Base-by-base conservation (phyloP, 768 basidiomycete species). In the Dendrothele bispora region DNA sequence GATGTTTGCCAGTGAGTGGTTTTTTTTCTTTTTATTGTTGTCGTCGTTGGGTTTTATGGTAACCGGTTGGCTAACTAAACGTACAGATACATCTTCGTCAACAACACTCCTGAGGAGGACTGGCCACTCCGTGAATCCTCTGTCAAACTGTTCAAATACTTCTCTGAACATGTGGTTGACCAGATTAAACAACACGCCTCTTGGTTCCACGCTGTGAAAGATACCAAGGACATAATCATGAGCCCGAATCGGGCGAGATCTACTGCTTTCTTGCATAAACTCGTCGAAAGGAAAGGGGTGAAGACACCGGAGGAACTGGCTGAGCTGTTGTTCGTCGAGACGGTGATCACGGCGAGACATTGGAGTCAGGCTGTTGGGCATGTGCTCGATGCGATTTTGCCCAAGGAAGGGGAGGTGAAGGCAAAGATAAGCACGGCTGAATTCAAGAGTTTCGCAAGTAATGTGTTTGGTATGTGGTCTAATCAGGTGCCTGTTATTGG, bases 361-460 rank as follows among this genome's bases (percentile, higher is more conserved):
- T 84, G 79, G 65, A 80, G 82, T 1, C 71, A 80, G 42, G 72
- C 75, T 10, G 61, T 86, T 34, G 69, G 77, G 3, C 74, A 77
- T 45, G 72, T 84, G 20, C 68, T 88, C 40, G 69, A 85, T 56
- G 63, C 73, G 1, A 54, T 50, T 15, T 55, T 79, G 24, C 62
- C 65, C 25, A 48, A 53, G 22, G 55, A 60, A n/a, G 43, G 51
- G 15, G 59, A 59, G 5, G 50, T 57, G 4, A 59, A 66, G 28
- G 60, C 55, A 12, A 42, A 45, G 14, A 48, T 46, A 4, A 64
- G 30, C 10, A 38, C 22, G 7, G 28, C 32, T 21, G 38, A 47
- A 7, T 14, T 47, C 37, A 47, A 32, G 38, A 30, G n/a, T n/a
- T n/a, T n/a, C n/a, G n/a, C n/a, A n/a, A n/a, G n/a, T n/a, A n/a